A percentile compares a stretch with the other conserved stretches of the same genome.
These are phyloP conservation scores for Carpinus viminea DNA, from an alignment of 306 rosid genomes.

Conservation along the genomic window DNA sequence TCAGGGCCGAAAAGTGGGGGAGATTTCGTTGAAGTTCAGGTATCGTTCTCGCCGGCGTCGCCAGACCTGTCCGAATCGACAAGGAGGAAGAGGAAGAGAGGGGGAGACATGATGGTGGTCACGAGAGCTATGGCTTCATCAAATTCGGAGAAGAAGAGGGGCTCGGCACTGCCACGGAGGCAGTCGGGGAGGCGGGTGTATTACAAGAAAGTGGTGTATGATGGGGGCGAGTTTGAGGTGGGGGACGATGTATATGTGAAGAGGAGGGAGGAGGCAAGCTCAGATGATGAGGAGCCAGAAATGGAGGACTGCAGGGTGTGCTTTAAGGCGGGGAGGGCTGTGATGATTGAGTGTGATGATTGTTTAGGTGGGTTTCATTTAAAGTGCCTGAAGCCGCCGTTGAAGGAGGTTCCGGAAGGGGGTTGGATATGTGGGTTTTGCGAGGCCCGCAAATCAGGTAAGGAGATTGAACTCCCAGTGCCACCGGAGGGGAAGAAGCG, in stretches of 20 bases:
- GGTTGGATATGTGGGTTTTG: slow-evolving; percentile 84
- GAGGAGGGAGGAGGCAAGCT: slow-evolving; percentile 70
- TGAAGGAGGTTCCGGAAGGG: slow-evolving; percentile 80
- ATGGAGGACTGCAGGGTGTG: slow-evolving; percentile 80
- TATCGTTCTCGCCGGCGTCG: slow-evolving; percentile 43
- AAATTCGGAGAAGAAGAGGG: slow-evolving; percentile 24
- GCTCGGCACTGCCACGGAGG: background rate
- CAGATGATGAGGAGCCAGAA: slow-evolving; percentile 68
- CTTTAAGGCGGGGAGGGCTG: slow-evolving; percentile 49
- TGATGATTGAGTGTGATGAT: slow-evolving; percentile 92
- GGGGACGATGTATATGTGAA: slow-evolving; percentile 76
- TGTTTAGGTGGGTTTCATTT: slow-evolving; percentile 88
- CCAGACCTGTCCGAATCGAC: slow-evolving; percentile 53
- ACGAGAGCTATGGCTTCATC: slow-evolving; percentile 46
- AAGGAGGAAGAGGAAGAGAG: slow-evolving; percentile 52
- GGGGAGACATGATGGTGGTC: slow-evolving; percentile 31
- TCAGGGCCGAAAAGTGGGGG: slow-evolving; percentile 28
- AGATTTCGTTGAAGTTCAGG: slow-evolving; percentile 10
- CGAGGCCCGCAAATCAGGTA: slow-evolving; percentile 67
- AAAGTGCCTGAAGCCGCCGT: slow-evolving; percentile 80
- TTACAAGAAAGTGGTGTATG: slow-evolving; percentile 73
- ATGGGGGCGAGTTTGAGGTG: slow-evolving; percentile 81
- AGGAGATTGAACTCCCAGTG: slow-evolving; percentile 44
- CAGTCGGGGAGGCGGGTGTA: slow-evolving; percentile 42
- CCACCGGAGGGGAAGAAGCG: slow-evolving; percentile 71